Percentiles rank a stretch among this genome's conserved stretches.
Evolutionary conservation across 495 filamentous ascomycete genomes (phyloP).

Genomic region (Trichoderma virens): DNA sequence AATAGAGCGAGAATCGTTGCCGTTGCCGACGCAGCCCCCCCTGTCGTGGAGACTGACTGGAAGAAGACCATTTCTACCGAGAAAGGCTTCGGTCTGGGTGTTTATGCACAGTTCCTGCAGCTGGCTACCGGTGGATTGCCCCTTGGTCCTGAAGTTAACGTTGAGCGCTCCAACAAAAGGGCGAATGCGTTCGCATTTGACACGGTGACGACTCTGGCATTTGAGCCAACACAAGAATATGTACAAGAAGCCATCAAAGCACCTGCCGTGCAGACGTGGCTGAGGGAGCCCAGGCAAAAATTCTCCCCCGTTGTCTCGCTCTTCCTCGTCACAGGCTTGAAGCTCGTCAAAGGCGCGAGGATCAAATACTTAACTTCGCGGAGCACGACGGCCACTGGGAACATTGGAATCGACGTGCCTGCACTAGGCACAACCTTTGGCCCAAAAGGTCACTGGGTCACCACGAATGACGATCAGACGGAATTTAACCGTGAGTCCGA

Average conservation of each 20-base stretch:
- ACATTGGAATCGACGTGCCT: conserved; percentile 15
- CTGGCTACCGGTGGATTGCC: conserved; percentile 19
- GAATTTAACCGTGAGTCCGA: conserved; percentile 21
- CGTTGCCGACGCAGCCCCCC: background rate
- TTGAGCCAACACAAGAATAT: conserved; percentile 24
- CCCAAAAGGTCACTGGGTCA: background rate
- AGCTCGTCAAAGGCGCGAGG: conserved; percentile 25
- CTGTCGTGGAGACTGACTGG: background rate
- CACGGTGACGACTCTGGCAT: conserved; percentile 21
- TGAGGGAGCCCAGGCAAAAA: conserved; percentile 22
- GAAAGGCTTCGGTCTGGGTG: conserved; percentile 20
- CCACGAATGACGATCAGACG: conserved; percentile 20
- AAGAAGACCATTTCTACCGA: conserved; percentile 16
- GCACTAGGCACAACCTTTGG: background rate
- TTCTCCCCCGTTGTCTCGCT: conserved; percentile 20
- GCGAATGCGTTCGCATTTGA: conserved; percentile 21
- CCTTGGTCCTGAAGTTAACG: conserved; percentile 20
- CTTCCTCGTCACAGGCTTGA: conserved; percentile 26
- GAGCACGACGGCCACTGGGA: conserved; percentile 17
- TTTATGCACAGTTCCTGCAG: conserved; percentile 30
- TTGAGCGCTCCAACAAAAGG: conserved; percentile 12
- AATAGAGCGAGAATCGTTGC: background rate
- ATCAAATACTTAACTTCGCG: conserved; percentile 24
- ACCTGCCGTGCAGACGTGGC: conserved; percentile 24
- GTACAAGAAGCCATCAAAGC: conserved; percentile 23